Evolutionary conservation across 2,329 filamentous ascomycete species (phyloP).

Genomic region (Cryphonectria radicalis): DNA sequence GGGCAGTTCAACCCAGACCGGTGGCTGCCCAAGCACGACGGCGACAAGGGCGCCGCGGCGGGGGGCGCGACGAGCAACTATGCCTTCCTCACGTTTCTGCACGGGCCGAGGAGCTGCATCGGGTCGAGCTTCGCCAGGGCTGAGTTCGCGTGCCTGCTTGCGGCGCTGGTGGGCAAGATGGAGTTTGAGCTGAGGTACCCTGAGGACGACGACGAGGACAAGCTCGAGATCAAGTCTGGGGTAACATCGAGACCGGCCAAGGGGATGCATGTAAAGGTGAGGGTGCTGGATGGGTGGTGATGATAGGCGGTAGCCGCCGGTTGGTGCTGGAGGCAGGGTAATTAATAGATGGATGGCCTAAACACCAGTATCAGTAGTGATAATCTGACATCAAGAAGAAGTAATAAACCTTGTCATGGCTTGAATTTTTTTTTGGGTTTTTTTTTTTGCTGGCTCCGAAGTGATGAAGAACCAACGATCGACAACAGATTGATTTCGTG

Average conservation of each 20-base stretch:
- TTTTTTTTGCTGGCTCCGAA: not conserved
- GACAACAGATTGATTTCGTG: not conserved
- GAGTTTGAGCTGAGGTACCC: slow-evolving; percentile 61
- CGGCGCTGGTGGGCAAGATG: slow-evolving; percentile 76
- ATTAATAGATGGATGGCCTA: not conserved
- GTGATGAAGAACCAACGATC: not conserved
- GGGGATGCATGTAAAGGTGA: slow-evolving; percentile 72
- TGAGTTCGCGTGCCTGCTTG: slow-evolving; percentile 84
- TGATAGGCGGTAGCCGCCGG: not conserved
- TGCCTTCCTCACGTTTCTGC: slow-evolving; percentile 79
- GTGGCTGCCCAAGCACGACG: slow-evolving; percentile 60
- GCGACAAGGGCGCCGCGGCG: slow-evolving; percentile 54
- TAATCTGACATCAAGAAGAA: not conserved
- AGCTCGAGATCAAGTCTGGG: slow-evolving; percentile 68
- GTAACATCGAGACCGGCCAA: slow-evolving; percentile 75
- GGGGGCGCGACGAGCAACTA: slow-evolving; percentile 79
- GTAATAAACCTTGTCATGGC: not conserved
- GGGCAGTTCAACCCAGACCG: slow-evolving; percentile 77
- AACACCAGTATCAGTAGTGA: not conserved
- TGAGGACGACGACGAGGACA: slow-evolving; percentile 67
- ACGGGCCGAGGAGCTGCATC: slow-evolving; percentile 86
- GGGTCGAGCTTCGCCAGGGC: slow-evolving; percentile 79
- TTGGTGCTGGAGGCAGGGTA: not conserved
- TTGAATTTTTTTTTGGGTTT: too few relatives aligned
- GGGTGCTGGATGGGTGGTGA: slow-evolving; percentile 69